These are phyloP conservation scores for Shiraia sp. DNA, from an alignment of 2,329 filamentous ascomycete species.

Conservation along the genomic window DNA sequence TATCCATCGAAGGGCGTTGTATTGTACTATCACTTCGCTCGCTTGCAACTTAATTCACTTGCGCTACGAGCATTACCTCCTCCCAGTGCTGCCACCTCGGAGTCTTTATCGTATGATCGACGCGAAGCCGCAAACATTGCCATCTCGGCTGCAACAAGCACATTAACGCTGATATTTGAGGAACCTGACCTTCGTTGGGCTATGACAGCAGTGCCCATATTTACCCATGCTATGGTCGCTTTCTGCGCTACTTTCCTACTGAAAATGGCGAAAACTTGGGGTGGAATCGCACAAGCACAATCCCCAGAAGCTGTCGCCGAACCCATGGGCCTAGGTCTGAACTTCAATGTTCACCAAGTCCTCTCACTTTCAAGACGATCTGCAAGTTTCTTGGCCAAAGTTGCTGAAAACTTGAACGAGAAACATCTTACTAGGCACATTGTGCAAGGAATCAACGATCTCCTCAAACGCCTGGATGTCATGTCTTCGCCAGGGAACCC, in stretches of 20 bases:
- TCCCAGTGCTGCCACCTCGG: slow-evolving; percentile 50
- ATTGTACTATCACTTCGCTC: slow-evolving; percentile 59
- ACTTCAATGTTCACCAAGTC: slow-evolving; percentile 37
- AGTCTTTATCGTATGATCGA: slow-evolving; percentile 50
- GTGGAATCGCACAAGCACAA: slow-evolving; percentile 36
- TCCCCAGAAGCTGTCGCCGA: slow-evolving; percentile 32
- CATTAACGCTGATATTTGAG: slow-evolving; percentile 51
- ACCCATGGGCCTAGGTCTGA: slow-evolving; percentile 30
- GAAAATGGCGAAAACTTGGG: slow-evolving; percentile 53
- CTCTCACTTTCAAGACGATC: slow-evolving; percentile 31
- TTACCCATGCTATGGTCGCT: slow-evolving; percentile 58
- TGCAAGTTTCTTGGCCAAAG: slow-evolving; percentile 28
- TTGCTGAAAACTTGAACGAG: slow-evolving; percentile 33
- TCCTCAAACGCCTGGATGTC: slow-evolving; percentile 32
- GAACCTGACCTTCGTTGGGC: slow-evolving; percentile 51
- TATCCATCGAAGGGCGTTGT: slow-evolving; percentile 55
- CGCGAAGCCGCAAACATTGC: slow-evolving; percentile 47
- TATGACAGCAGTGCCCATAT: slow-evolving; percentile 53
- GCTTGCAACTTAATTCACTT: slow-evolving; percentile 57
- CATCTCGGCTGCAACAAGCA: slow-evolving; percentile 53
- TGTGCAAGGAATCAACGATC: slow-evolving; percentile 32
- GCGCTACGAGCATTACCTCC: slow-evolving; percentile 47
- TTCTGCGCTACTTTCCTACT: slow-evolving; percentile 58
- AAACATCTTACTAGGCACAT: slow-evolving; percentile 37
- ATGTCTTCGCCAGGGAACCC: slow-evolving; percentile 17